Conservation (phyloP, 495 filamentous ascomycete species). For the Rusavskia elegans region DNA sequence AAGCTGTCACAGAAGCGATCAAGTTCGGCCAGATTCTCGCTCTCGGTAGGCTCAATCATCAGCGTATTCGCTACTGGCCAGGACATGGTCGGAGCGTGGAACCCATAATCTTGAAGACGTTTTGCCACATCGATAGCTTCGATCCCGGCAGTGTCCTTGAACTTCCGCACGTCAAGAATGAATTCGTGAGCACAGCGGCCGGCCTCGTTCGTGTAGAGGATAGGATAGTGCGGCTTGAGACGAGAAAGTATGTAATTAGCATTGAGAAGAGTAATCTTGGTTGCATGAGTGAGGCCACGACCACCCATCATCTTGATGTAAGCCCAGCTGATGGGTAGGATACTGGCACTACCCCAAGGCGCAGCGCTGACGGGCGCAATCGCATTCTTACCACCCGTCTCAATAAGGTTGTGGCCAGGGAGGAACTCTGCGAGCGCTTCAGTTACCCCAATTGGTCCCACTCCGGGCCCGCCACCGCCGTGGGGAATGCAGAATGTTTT, state of each 20-base stretch:
- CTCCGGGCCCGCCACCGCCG: slow-evolving; percentile 87
- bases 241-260: slow-evolving; percentile 95
- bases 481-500: slow-evolving; percentile 99
- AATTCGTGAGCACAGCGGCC: slow-evolving; percentile 95
- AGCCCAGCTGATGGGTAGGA: slow-evolving; percentile 92
- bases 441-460: slow-evolving; percentile 90
- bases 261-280: slow-evolving; percentile 86
- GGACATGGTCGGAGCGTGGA: slow-evolving; percentile 96
- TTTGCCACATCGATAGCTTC: slow-evolving; percentile 97
- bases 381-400: slow-evolving; percentile 44
- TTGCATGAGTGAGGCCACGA: slow-evolving; percentile 81
- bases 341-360: slow-evolving; percentile 82
- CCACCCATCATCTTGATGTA: slow-evolving; percentile 97
- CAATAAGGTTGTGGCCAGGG: slow-evolving; percentile 53
- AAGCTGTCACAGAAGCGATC: slow-evolving; percentile 91
- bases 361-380: slow-evolving; percentile 71
- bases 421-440: slow-evolving; percentile 64
- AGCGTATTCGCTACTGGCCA: slow-evolving; percentile 94
- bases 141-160: slow-evolving; percentile 71
- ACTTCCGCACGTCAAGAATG: slow-evolving; percentile 79
- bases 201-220: slow-evolving; percentile 81
- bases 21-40: slow-evolving; percentile 81
- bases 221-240: slow-evolving; percentile 75
- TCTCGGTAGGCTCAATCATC: slow-evolving; percentile 98
- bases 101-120: slow-evolving; percentile 94